Evolutionary conservation across 257 asterid genomes (phyloP), one percentile per base, ranked within the genome.

Genomic region (Striga asiatica): DNA sequence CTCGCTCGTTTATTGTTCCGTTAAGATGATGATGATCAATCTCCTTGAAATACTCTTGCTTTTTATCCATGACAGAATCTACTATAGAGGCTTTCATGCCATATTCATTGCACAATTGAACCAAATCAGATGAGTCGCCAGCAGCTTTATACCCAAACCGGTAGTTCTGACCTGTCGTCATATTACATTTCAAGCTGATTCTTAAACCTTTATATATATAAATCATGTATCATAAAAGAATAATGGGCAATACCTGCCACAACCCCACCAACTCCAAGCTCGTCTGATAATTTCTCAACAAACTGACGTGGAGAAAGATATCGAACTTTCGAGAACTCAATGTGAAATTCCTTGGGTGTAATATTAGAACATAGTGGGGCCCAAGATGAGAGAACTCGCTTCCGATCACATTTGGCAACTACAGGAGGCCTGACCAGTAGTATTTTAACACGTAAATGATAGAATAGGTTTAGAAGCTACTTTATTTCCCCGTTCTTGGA

Each of bases 81-180:
- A 87, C 81, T 65, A 91, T 86, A 68, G 70, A 68, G 57, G 98
- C 79, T 16, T 38, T 69, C 78, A 91, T 74, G 53, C 83, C 87
- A 43, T 75, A 80, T 71, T 91, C 89, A 12, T 71, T 25, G 60
- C 96, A 91, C 27, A 84, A 74, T 32, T 66, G 78, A 63, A 80
- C 75, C 20, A 91, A 81, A 66, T 87, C 95, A 14, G 83, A 70
- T 23, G 92, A 79, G 73, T 78, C 60, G 6, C 98, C 98, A 18
- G 84, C 54, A 58, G 98, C 98, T 76, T 58, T 80, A 46, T 80
- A 91, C 46, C 98, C 98, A 50, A 91, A 91, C 65, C 94, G 91
- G 69, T 87, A 91, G 72, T 91, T 91, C 74, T 87, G 77, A 48
- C 96, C 98, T 91, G 74, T 5, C 1, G 9, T 14, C 51, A 68